Conservation (phyloP, 2,329 filamentous ascomycete species). For the Trichoderma asperellum region DNA sequence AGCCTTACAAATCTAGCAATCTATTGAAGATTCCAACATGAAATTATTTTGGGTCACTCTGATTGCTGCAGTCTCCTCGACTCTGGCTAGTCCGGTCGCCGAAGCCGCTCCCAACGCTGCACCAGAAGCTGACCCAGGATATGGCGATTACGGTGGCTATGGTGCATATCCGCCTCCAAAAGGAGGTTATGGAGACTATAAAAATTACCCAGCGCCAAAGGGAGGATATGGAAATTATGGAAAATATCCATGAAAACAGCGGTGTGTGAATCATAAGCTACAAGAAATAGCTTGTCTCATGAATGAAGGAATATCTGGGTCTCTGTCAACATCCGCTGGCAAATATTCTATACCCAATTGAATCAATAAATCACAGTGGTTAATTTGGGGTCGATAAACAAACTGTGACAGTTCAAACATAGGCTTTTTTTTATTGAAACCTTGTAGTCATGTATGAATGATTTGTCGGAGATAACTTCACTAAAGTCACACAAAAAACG, state of each 20-base stretch:
- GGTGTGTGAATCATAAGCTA: background rate
- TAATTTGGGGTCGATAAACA: background rate
- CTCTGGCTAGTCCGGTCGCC: conserved; percentile 36
- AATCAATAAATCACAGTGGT: background rate
- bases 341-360: background rate
- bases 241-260: background rate
- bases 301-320: background rate
- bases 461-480: background rate
- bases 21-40: conserved; percentile 34
- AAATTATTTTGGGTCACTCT: conserved; percentile 38
- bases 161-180: conserved; percentile 14
- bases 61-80: conserved; percentile 35
- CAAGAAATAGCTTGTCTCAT: background rate
- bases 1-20: background rate
- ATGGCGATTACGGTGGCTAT: conserved; percentile 25
- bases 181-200: conserved; percentile 19
- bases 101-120: conserved; percentile 32
- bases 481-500: background rate
- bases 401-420: background rate
- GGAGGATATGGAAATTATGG: background rate
- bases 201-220: conserved; percentile 2
- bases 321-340: background rate
- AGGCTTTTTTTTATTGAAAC: background rate
- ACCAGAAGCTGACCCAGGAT: conserved; percentile 15
- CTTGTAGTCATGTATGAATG: background rate